phyloP scores from a whole-genome alignment of 148 eudicot species.

The Rhododendron henanense region DNA sequence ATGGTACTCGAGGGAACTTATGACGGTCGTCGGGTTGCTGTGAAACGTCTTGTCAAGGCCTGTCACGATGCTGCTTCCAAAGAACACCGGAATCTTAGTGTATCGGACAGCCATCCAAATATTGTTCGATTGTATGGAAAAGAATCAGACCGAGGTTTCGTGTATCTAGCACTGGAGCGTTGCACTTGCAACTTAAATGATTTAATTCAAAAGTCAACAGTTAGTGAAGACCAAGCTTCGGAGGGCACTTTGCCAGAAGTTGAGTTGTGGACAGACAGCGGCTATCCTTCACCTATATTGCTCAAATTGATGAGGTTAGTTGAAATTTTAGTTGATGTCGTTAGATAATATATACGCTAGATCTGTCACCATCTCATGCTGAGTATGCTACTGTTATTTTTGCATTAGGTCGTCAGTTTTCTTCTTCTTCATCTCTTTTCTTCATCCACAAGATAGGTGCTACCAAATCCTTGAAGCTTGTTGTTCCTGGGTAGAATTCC shows the following conservation, averaged over 20 bases:
- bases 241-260: conserved; percentile 38
- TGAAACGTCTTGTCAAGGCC: conserved; percentile 82
- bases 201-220: conserved; percentile 36
- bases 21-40: conserved; percentile 87
- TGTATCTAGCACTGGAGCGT: conserved; percentile 76
- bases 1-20: conserved; percentile 70
- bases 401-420: neutral
- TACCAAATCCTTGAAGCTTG: neutral
- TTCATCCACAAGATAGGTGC: neutral
- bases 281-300: conserved; percentile 65
- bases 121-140: conserved; percentile 85
- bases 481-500: neutral
- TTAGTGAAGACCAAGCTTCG: conserved; percentile 14
- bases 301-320: conserved; percentile 74
- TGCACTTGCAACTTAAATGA: conserved; percentile 80
- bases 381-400: neutral
- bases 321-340: neutral
- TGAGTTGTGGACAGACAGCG: conserved; percentile 62
- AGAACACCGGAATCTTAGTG: conserved; percentile 84
- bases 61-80: conserved; percentile 81
- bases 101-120: conserved; percentile 81
- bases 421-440: neutral
- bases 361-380: neutral
- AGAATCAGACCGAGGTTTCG: conserved; percentile 72
- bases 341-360: no score